Base-by-base conservation (phyloP, 2,329 filamentous ascomycete species). In the Talaromyces sp. region DNA sequence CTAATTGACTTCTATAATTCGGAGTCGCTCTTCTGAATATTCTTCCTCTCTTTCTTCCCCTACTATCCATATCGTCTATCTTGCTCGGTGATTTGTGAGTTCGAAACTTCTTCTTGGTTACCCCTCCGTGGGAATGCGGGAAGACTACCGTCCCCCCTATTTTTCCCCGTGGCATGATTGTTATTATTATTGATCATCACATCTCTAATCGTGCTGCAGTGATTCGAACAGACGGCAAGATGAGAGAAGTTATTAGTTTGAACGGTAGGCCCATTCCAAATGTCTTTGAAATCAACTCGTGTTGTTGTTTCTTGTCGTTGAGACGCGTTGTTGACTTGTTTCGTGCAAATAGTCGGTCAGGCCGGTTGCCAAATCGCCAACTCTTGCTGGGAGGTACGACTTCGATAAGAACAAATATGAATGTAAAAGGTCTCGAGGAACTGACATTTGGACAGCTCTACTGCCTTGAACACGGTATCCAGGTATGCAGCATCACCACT, bases 281-380 rank as follows among this genome's bases (percentile, higher is more conserved):
- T 42, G 18, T 9, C 64, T 63, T 46, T 63, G 48, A 62, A 62
- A 39, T 33, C n/a, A 6, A 12, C 16, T 42, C 25, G 12, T 31
- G 44, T 42, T 40, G 28, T 54, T 40, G 40, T 9, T 42, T 48
- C 9, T 54, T 44, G 28, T 37, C 7, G 56, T 61, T 50, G 39
- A 57, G 57, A 65, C 58, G 67, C 67, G 74, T 80, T 61, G 76
- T 74, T 79, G 66, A 73, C 67, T 59, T 79, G 68, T 58, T 60
- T 59, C 52, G 67, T 72, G 60, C 68, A 58, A 76, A 76, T 80
- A 99, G 95, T 99, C 86, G 95, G 95, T 83, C 95, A 99, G 88
- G 95, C 95, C 80, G 95, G 95, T 90, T 98, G 95, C 88, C 95
- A 99, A 82, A 99, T 99, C 78, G 95, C 93, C 84, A 99, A 99